Percentiles rank a stretch among this genome's conserved stretches.
These are phyloP conservation scores for Picea glauca DNA, from an alignment of 75 land plant genomes.

Conservation along the genomic window DNA sequence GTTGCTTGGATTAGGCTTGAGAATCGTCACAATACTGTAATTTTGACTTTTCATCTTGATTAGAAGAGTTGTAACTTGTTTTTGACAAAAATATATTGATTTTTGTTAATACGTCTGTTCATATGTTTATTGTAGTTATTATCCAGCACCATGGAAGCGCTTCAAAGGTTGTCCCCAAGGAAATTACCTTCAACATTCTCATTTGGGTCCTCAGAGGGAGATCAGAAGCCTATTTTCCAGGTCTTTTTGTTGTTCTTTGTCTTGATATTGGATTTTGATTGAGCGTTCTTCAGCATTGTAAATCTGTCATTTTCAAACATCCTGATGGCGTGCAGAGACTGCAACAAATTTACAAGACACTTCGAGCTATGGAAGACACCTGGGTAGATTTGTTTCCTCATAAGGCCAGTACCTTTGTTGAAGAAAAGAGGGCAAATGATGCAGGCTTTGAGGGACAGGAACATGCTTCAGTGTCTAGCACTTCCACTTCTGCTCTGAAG, in stretches of 20 bases:
- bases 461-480: neutral
- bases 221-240: constrained; percentile 21
- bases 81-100: neutral
- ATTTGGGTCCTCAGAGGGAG: constrained; percentile 4
- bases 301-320: too few relatives aligned
- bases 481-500: neutral
- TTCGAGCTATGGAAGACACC: constrained; percentile 14
- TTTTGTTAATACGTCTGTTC: constrained; percentile 11
- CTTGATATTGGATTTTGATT: too few relatives aligned
- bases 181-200: constrained; percentile 10
- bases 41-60: neutral
- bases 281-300: too few relatives aligned
- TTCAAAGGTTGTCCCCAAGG: constrained; percentile 16
- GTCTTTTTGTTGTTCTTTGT: too few relatives aligned
- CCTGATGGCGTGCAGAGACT: constrained; percentile 11
- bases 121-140: constrained; percentile 20
- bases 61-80: neutral
- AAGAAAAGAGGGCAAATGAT: too few relatives aligned
- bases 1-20: neutral
- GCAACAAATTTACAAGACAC: constrained; percentile 18
- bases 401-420: constrained; percentile 1
- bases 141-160: constrained; percentile 23
- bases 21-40: neutral
- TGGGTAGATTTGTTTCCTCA: constrained; percentile 17
- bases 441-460: neutral